Evolutionary conservation across 495 filamentous ascomycete genomes (phyloP).

Genomic region (Xylaria longipes): DNA sequence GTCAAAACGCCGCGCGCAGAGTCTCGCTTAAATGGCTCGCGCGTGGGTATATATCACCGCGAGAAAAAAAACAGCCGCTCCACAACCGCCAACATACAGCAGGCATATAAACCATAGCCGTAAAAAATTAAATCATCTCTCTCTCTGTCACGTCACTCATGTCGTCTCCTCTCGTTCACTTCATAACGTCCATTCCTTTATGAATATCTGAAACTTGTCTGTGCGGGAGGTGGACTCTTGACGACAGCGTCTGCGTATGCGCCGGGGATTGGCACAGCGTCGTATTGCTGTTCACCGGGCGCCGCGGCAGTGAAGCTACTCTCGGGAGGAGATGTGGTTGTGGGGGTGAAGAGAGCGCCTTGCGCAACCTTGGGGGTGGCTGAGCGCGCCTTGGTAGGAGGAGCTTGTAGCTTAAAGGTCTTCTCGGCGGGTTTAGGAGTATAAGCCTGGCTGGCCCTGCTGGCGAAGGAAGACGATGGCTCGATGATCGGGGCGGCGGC

Average conservation of each 20-base stretch:
- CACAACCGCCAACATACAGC: conserved; percentile 3
- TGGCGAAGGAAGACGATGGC: conserved; percentile 53
- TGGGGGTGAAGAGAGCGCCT: conserved; percentile 58
- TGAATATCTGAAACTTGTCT: conserved; percentile 46
- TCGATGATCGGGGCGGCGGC: conserved; percentile 48
- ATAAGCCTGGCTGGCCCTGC: conserved; percentile 39
- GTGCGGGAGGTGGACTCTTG: conserved; percentile 50
- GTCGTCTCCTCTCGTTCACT: neutral
- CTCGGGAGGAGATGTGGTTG: conserved; percentile 33
- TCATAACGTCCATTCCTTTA: conserved; percentile 9
- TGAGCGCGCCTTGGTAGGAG: conserved; percentile 76
- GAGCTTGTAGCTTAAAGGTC: conserved; percentile 83
- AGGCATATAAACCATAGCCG: neutral
- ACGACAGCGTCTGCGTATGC: conserved; percentile 59
- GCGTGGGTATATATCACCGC: conserved; percentile 27
- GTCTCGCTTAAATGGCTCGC: conserved; percentile 14
- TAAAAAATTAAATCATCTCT: conserved; percentile 8
- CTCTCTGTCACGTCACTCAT: neutral
- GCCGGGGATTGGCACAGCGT: conserved; percentile 70
- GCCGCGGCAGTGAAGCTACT: conserved; percentile 51
- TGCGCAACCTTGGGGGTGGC: conserved; percentile 74
- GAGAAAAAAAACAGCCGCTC: conserved; percentile 8
- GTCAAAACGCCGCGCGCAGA: conserved; percentile 23
- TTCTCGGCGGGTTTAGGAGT: conserved; percentile 50
- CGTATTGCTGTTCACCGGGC: conserved; percentile 70